Evolutionary conservation across 352 stramenopile species (phyloP).

Genomic region (Saprolegnia parasitica): DNA sequence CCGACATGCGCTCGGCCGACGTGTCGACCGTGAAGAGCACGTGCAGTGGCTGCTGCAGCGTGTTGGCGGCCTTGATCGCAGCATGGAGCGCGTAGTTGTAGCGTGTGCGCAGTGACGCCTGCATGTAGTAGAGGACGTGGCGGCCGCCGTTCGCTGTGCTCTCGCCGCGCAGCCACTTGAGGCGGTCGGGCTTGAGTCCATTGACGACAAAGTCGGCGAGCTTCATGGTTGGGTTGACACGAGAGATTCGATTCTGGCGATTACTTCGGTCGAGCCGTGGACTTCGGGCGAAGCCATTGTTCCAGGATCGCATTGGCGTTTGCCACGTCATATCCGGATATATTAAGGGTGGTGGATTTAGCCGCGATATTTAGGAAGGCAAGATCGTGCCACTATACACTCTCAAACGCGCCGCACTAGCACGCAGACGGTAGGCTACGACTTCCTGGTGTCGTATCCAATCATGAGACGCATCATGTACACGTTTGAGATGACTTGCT

Average conservation of each 20-base stretch:
- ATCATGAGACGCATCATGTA: too few relatives aligned
- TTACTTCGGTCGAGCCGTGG: neutral
- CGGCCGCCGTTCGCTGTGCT: neutral
- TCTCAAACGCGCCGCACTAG: too few relatives aligned
- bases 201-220: neutral
- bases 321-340: neutral
- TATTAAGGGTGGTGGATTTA: too few relatives aligned
- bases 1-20: constrained; percentile 40
- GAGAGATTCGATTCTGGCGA: too few relatives aligned
- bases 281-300: neutral
- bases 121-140: constrained; percentile 82
- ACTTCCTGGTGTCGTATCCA: too few relatives aligned
- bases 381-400: too few relatives aligned
- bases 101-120: constrained; percentile 67
- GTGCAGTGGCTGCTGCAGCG: constrained; percentile 58
- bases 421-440: too few relatives aligned
- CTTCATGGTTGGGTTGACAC: neutral
- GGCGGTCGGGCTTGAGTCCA: neutral
- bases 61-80: constrained; percentile 58
- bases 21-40: constrained; percentile 44
- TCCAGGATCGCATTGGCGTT: neutral
- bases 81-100: constrained; percentile 80
- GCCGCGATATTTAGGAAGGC: too few relatives aligned
- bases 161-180: neutral
- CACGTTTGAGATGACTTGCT: too few relatives aligned